Evolutionary conservation across 2,329 filamentous ascomycete species (phyloP), one percentile per base, ranked within the genome.

Genomic region (Ophiostoma fasciatum): DNA sequence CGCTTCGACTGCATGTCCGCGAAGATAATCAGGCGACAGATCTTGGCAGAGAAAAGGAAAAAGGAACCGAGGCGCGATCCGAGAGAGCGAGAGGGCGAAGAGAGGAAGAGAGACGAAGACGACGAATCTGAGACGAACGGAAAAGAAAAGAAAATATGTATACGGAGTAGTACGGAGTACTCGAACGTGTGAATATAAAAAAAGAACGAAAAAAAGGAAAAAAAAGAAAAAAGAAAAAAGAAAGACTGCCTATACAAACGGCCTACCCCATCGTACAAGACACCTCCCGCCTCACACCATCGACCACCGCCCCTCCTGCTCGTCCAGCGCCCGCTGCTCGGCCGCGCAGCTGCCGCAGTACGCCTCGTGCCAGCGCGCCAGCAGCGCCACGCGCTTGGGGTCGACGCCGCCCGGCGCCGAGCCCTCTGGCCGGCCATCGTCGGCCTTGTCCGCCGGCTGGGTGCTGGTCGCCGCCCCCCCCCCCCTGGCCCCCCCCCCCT

Each of bases 341-440:
- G 50, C 51, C 43, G 53, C 57, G 45, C 70, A 74, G 49, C 70
- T 74, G 21, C 67, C 64, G 38, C 70, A 74, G 45, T 74, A 70
- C 41, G 59, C 60, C 4, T 61, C 55, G 40, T 67, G 58, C 69
- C 70, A 74, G 33, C 53, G 48, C 44, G 54, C 53, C 40, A 74
- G 46, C 28, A 49, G 53, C 40, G 56, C 53, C 40, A 52, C 50
- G 41, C 51, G 49, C 36, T 56, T 47, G 27, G 44, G 42, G 19
- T 51, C 41, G 33, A 45, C 44, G 37, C 38, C 43, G 33, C 36
- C 41, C 21, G 13, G 23, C 11, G 29, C 15, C 20, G 33, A 26
- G 28, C 26, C 19, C n/a, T n/a, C n/a, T n/a, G n/a, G n/a, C n/a
- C n/a, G n/a, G n/a, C n/a, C n/a, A n/a, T n/a, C n/a, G n/a, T n/a